Evolutionary conservation across 176 grass and related monocot genomes (phyloP), one percentile per base, ranked within the genome.

Genomic region (Oryza glumipatula): DNA sequence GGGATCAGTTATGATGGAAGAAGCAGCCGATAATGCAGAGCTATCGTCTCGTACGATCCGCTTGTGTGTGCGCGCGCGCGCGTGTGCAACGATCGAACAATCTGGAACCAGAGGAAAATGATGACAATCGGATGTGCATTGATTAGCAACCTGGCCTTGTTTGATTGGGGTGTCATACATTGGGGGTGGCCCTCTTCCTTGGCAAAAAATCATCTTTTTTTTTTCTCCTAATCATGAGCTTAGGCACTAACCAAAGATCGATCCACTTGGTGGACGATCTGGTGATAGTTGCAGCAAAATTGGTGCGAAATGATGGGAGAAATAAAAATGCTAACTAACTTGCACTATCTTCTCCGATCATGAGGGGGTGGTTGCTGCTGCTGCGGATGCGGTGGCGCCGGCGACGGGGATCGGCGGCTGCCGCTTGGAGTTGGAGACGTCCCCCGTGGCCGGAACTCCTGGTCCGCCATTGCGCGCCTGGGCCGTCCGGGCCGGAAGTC

Each of bases 401-500:
- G 58, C 28, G 60, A 13, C 41, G 83, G 24, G 28, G 65, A 47
- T 10, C 23, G 43, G 15, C 77, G 60, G 10, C 44, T 6, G 16
- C 22, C 15, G 19, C 76, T 44, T 11, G 39, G 30, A 17, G 70
- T 44, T 16, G 39, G 30, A 17, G 70, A 16, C 3, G 11, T 35
- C 32, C 65, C 15, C 21, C n/a, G 43, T 6, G 22, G 30, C 6
- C 14, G 7, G 33, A 9, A 3, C 19, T 67, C 58, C 3, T 78
- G 58, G 6, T 48, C 47, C 39, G 21, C 69, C 89, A 76, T 76
- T 86, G 81, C n/a, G 1, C 58, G 67, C 87, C 72, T 33, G 22
- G 39, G 30, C 54, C 89, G 70, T 8, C 43, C 64, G 9, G 13
- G 88, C 60, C 54, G 51, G 85, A 83, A 65, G 56, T 90, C 92